These are phyloP conservation scores for Carallia pectinifolia DNA, from an alignment of 345 rosid genomes.

Conservation along the genomic window DNA sequence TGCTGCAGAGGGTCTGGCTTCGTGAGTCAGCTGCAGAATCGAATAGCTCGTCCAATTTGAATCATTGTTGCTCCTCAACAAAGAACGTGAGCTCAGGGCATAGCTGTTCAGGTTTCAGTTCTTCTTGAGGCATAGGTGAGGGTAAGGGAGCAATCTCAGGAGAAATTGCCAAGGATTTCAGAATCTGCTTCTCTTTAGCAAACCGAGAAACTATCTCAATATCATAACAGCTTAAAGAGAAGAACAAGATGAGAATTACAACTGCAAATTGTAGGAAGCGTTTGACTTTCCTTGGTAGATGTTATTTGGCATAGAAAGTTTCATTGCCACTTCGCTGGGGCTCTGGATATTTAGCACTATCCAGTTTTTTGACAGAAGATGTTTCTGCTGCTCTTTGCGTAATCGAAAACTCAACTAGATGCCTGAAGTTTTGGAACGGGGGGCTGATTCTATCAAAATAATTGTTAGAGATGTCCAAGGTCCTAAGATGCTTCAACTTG, in stretches of 20 bases:
- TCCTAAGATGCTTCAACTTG: constrained; percentile 32
- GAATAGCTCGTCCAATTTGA: constrained; percentile 51
- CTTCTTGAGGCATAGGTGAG: constrained; percentile 4
- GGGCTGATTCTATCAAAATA: constrained; percentile 10
- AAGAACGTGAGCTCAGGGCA: constrained; percentile 48
- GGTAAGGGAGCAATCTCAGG: constrained; percentile 22
- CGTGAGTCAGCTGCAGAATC: constrained; percentile 56
- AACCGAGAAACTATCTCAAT: constrained; percentile 16
- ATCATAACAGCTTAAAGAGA: constrained; percentile 21
- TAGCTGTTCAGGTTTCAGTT: constrained; percentile 27
- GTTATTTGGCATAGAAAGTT: not conserved
- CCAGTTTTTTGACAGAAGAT: not conserved
- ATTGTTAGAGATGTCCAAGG: constrained; percentile 44
- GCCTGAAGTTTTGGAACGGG: constrained; percentile 2
- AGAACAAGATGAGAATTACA: constrained; percentile 1
- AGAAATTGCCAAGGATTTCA: constrained; percentile 29
- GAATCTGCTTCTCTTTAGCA: constrained; percentile 27
- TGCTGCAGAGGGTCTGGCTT: constrained; percentile 42
- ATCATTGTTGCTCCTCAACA: constrained; percentile 42
- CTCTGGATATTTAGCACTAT: not conserved
- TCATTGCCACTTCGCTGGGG: not conserved
- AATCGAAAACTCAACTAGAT: not conserved
- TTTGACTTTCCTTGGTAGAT: not conserved
- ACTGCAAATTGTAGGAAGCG: constrained; percentile 17
- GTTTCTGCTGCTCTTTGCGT: not conserved